These are phyloP conservation scores for Suhomyces sp. DNA, from an alignment of 805 yeast species.

Conservation along the genomic window DNA sequence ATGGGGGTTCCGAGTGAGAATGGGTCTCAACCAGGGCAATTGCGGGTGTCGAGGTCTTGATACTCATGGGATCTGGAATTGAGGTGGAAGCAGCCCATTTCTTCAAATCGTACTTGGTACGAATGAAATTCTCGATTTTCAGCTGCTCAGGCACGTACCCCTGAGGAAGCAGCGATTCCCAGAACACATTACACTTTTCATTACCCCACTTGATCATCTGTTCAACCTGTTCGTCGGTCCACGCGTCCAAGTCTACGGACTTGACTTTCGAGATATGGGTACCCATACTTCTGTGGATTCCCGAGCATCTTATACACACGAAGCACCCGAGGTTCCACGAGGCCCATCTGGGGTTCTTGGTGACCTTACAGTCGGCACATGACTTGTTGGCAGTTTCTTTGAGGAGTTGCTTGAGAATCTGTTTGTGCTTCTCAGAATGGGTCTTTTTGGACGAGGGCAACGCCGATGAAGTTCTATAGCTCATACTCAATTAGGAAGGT, in stretches of 20 bases:
- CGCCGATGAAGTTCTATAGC: constrained; percentile 19
- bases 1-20: too few relatives aligned
- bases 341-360: constrained; percentile 96
- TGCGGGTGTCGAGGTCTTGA: constrained; percentile 12
- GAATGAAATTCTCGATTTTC: constrained; percentile 84
- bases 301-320: constrained; percentile 92
- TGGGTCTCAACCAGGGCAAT: neutral
- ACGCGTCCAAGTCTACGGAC: constrained; percentile 90
- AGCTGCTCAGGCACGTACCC: constrained; percentile 76
- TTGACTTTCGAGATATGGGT: constrained; percentile 93
- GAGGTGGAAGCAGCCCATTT: constrained; percentile 71
- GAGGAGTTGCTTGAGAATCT: constrained; percentile 70
- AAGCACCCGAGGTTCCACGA: constrained; percentile 94
- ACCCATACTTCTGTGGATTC: constrained; percentile 93
- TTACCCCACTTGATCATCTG: constrained; percentile 88
- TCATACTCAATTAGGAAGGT: too few relatives aligned
- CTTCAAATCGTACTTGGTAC: constrained; percentile 87
- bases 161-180: constrained; percentile 79
- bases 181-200: constrained; percentile 68
- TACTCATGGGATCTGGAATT: constrained; percentile 59
- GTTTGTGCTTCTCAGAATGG: constrained; percentile 58
- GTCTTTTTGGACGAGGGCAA: constrained; percentile 46
- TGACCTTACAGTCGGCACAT: constrained; percentile 90
- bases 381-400: constrained; percentile 72
- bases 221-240: constrained; percentile 91